Base-by-base conservation (phyloP, 345 rosid genomes). In the Garcia nutans region DNA sequence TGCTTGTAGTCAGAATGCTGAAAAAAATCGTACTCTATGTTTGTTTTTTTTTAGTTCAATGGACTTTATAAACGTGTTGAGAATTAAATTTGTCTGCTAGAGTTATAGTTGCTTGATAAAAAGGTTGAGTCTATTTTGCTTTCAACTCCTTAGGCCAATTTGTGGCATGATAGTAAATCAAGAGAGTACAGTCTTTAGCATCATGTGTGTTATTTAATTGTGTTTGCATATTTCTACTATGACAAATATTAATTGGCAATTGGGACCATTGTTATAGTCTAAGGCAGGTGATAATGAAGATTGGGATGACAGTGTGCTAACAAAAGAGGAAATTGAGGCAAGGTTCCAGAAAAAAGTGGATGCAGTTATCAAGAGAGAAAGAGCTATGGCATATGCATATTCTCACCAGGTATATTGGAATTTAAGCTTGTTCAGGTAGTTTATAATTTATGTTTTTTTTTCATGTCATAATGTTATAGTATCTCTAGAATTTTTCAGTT, bases 341-440 rank as follows among this genome's bases (percentile, higher is more conserved):
- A 89, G 97, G 80, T 54, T 89, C 71, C 98, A 89, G 80, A 84
- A 87, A 72, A 96, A 89, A 85, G 93, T 84, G 50, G 93, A 92
- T 77, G 99, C 98, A 45, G 70, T 82, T 79, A 83, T 91, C 85
- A 93, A 92, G 78, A 83, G 97, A 82, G 97, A 96, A 73, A 88
- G 97, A 79, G 88, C 98, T 50, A 93, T 89, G 95, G 87, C 98
- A 8, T 96, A 93, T 66, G 93, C 99, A 37, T 86, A 91, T 76
- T 93, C 98, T 76, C 87, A 88, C 75, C 97, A 91, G 97, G 99
- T 93, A 88, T 41, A 41, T 37, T 4, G 41, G 7, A 37, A 44
- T 28, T 37, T 24, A 8, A 31, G 8, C 13, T 47, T 47, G 50
- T 47, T 47, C 10, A 1, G 13, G 49, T 68, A 12, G 8, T 17